Evolutionary conservation across 495 filamentous ascomycete genomes (phyloP).

Genomic region (Trichodelitschia bisporula): DNA sequence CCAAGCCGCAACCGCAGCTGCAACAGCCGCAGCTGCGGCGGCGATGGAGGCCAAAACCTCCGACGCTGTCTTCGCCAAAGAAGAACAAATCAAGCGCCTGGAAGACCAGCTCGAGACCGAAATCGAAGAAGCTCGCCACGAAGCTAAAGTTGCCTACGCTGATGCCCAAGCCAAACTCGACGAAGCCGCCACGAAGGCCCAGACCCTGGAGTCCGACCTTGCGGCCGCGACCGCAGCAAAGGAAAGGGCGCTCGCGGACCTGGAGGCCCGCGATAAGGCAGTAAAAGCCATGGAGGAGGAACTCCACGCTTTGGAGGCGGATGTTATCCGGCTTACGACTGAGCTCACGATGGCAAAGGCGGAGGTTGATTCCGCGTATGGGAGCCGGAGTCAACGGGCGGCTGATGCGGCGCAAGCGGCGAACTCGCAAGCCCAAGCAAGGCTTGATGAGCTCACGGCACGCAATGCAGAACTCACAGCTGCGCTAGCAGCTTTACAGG

Average conservation of each 20-base stretch:
- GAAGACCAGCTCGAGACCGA: not conserved
- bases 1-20: slow-evolving; percentile 4
- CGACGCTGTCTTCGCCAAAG: too few species aligned
- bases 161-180: slow-evolving; percentile 9
- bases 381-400: slow-evolving; percentile 16
- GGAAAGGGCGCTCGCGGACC: slow-evolving; percentile 3
- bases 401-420: slow-evolving; percentile 7
- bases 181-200: slow-evolving; percentile 5
- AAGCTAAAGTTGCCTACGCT: slow-evolving; percentile 8
- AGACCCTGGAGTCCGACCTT: slow-evolving; percentile 4
- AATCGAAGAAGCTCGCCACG: slow-evolving; percentile 6
- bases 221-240: not conserved
- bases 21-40: slow-evolving; percentile 5
- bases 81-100: not conserved
- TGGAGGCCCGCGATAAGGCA: slow-evolving; percentile 5
- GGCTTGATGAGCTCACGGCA: slow-evolving; percentile 27
- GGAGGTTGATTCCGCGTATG: slow-evolving; percentile 87
- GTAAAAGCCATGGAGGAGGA: slow-evolving; percentile 31
- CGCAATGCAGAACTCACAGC: slow-evolving; percentile 31
- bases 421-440: slow-evolving; percentile 8
- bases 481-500: slow-evolving; percentile 13
- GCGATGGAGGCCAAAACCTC: too few species aligned
- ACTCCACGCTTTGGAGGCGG: slow-evolving; percentile 48
- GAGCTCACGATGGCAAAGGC: slow-evolving; percentile 81
- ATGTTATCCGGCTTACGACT: slow-evolving; percentile 67